phyloP scores from a whole-genome alignment of 2,329 filamentous ascomycete genomes.

The Diaporthe humulicola region DNA sequence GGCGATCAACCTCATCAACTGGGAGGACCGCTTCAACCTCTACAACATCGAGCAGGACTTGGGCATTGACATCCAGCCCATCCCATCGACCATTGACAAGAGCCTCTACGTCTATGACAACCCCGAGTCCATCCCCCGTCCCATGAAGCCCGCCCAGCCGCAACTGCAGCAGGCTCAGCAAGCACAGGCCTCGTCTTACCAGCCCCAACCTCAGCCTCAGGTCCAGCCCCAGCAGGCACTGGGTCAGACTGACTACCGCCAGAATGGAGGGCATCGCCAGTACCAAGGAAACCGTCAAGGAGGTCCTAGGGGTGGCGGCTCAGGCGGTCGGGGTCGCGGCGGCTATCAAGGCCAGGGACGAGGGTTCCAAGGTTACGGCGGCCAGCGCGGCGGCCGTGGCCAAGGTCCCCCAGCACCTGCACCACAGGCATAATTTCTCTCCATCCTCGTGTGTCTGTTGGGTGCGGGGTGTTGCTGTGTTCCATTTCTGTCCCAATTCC shows the following conservation, averaged over 20 bases:
- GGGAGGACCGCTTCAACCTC: conserved; percentile 98
- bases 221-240: conserved; percentile 30
- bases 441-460: neutral
- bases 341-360: conserved; percentile 46
- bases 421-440: conserved; percentile 41
- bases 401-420: conserved; percentile 42
- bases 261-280: conserved; percentile 56
- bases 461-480: neutral
- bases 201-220: conserved; percentile 33
- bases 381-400: conserved; percentile 46
- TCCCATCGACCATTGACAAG: conserved; percentile 95
- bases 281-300: conserved; percentile 53
- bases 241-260: conserved; percentile 53
- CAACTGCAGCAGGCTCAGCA: conserved; percentile 42
- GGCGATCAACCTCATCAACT: conserved; percentile 99
- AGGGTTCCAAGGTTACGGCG: conserved; percentile 48
- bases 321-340: conserved; percentile 50
- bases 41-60: conserved; percentile 99
- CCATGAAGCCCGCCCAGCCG: conserved; percentile 57
- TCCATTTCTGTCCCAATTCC: conserved; percentile 25
- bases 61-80: conserved; percentile 97
- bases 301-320: conserved; percentile 47
- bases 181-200: conserved; percentile 41
- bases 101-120: conserved; percentile 98
- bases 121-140: conserved; percentile 93